These are phyloP conservation scores for Neospermospora avenae DNA, from an alignment of 2,329 filamentous ascomycete genomes.

Conservation along the genomic window DNA sequence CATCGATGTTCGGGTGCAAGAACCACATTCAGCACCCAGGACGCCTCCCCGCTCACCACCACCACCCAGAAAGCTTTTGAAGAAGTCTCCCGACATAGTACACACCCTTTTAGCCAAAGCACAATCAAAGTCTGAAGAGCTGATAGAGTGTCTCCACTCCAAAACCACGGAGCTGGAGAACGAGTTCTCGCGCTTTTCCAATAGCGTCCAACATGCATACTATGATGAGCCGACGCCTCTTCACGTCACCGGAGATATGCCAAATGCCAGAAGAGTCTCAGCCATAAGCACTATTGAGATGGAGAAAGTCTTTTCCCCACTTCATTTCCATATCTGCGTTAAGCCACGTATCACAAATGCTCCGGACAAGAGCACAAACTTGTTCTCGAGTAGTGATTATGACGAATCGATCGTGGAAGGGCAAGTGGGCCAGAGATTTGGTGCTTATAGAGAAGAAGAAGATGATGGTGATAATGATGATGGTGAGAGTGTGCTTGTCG, in stretches of 20 bases:
- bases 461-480: constrained; percentile 10
- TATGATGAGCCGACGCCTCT: neutral
- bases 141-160: constrained; percentile 2
- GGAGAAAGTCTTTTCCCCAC: constrained; percentile 11
- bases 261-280: constrained; percentile 4
- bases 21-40: neutral
- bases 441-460: constrained; percentile 11
- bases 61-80: neutral
- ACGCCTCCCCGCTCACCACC: constrained; percentile 4
- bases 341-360: constrained; percentile 14
- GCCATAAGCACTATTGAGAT: neutral
- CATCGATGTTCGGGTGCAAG: neutral
- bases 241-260: constrained; percentile 3
- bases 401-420: constrained; percentile 15
- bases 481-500: constrained; percentile 13
- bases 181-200: neutral
- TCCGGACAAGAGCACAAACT: constrained; percentile 4
- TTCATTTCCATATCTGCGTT: constrained; percentile 18
- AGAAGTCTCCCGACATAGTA: neutral
- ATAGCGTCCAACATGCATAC: neutral
- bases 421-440: constrained; percentile 23
- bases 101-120: neutral
- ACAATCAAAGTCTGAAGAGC: neutral
- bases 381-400: constrained; percentile 3
- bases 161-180: constrained; percentile 1